Conservation (phyloP, 768 basidiomycete genomes). For the Psilocybe azurescens region DNA sequence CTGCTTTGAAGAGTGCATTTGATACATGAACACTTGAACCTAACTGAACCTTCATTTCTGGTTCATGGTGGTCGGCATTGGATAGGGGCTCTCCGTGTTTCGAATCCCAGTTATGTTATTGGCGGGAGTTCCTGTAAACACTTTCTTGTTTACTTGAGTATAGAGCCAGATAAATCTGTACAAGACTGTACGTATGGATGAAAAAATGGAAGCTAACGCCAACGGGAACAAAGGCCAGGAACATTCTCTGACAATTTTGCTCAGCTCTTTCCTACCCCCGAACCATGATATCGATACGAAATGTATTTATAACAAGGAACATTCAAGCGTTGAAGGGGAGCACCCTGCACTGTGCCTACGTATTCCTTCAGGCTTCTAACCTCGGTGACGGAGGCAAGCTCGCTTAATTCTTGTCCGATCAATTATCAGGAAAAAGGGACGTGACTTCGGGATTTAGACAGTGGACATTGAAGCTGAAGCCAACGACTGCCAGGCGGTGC, state of each 20-base stretch:
- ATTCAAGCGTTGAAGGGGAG: not conserved
- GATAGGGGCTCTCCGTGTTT: not conserved
- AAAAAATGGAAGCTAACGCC: not conserved
- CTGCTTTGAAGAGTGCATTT: conserved; percentile 35
- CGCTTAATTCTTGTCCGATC: too few species aligned
- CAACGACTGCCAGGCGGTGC: conserved; percentile 4
- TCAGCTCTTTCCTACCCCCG: not conserved
- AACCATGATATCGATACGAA: not conserved
- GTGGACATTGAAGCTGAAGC: not conserved
- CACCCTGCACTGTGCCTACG: not conserved
- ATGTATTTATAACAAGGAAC: not conserved
- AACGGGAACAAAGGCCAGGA: not conserved
- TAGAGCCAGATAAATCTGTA: not conserved
- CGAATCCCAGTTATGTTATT: not conserved
- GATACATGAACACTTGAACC: not conserved
- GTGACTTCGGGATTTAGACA: not conserved
- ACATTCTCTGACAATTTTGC: not conserved
- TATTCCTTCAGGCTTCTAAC: not conserved
- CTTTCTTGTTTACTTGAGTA: not conserved
- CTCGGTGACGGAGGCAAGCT: too few species aligned
- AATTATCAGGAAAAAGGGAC: not conserved
- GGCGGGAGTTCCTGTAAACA: not conserved
- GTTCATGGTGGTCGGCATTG: not conserved
- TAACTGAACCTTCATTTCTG: not conserved
- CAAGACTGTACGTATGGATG: not conserved